Evolutionary conservation across 257 asterid species (phyloP).

Genomic region (Cordia subcordata): DNA sequence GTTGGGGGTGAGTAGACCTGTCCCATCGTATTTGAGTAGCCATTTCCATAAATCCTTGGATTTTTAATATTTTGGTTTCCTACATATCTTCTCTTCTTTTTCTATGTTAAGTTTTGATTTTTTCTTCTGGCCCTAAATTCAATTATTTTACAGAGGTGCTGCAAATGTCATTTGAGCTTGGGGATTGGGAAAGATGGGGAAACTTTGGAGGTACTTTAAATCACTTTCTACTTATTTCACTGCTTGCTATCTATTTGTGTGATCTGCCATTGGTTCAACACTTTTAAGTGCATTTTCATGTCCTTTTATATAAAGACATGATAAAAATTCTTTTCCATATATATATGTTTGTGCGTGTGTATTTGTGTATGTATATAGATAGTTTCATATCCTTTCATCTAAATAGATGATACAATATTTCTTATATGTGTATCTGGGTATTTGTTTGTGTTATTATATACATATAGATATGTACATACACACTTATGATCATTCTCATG

Average conservation of each 20-base stretch:
- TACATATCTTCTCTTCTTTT: neutral
- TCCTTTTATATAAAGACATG: too few species aligned
- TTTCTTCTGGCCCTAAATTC: slow-evolving; percentile 10
- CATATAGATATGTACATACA: too few species aligned
- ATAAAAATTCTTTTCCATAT: too few species aligned
- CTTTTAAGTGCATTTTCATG: too few species aligned
- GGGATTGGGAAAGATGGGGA: slow-evolving; percentile 59
- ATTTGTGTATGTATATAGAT: too few species aligned
- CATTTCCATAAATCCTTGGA: slow-evolving; percentile 1
- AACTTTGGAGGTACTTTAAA: slow-evolving; percentile 52
- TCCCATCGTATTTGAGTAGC: slow-evolving; percentile 5
- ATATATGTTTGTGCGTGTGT: too few species aligned
- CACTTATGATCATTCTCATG: too few species aligned
- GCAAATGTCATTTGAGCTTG: slow-evolving; percentile 49
- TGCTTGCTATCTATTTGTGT: slow-evolving; percentile 6
- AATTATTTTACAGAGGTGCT: slow-evolving; percentile 60
- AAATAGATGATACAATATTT: too few species aligned
- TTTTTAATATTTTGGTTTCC: neutral
- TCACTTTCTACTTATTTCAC: neutral
- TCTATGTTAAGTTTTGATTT: neutral
- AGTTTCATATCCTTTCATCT: too few species aligned
- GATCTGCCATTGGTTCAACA: neutral
- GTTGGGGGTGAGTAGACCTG: slow-evolving; percentile 54
- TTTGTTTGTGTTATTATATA: too few species aligned
- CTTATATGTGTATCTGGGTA: too few species aligned